phyloP scores from a whole-genome alignment of 257 asterid species.

The Nicotiana benthamiana region DNA sequence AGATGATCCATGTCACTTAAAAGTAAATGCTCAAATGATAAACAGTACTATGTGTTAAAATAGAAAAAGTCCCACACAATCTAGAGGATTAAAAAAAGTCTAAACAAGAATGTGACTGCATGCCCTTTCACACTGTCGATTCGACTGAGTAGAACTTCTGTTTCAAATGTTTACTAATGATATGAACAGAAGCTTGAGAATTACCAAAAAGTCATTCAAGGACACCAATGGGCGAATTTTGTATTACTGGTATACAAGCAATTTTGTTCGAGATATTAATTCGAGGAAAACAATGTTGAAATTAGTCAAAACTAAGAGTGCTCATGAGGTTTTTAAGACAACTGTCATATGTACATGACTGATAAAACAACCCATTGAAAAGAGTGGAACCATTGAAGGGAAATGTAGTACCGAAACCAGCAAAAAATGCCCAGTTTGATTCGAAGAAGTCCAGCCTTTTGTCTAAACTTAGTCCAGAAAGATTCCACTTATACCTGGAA shows the following conservation, averaged over 20 bases:
- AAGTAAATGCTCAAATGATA: background rate
- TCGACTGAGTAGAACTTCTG: background rate
- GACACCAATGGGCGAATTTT: background rate
- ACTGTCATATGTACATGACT: background rate
- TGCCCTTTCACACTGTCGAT: background rate
- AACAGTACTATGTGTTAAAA: background rate
- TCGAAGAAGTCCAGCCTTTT: slow-evolving; percentile 94
- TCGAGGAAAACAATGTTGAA: background rate
- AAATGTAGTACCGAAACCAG: slow-evolving; percentile 75
- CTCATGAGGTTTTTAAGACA: slow-evolving; percentile 1
- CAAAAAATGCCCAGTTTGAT: slow-evolving; percentile 95
- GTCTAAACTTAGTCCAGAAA: slow-evolving; percentile 84
- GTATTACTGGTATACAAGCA: background rate
- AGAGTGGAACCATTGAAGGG: background rate
- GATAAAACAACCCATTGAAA: background rate
- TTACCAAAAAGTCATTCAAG: background rate
- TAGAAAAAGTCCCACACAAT: background rate
- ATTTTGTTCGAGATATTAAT: background rate
- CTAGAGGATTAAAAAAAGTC: background rate
- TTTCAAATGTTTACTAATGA: background rate
- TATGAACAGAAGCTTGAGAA: background rate
- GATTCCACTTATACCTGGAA: slow-evolving; percentile 92
- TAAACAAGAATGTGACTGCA: background rate
- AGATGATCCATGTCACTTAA: background rate
- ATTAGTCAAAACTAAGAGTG: background rate